phyloP scores from a whole-genome alignment of 306 rosid species.

The Trifolium subterraneum region DNA sequence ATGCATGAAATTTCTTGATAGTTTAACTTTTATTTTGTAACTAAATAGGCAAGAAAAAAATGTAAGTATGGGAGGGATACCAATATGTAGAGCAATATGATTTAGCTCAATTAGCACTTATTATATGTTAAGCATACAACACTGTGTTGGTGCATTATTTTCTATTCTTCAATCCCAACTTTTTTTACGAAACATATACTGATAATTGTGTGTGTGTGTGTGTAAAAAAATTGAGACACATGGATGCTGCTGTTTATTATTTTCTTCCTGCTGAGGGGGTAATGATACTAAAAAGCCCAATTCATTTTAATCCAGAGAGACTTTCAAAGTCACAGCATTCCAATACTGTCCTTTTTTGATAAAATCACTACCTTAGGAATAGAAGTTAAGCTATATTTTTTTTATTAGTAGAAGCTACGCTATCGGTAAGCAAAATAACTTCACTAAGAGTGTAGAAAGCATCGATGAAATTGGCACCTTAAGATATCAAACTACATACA shows the following conservation, averaged over 20 bases:
- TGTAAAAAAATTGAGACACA: background rate
- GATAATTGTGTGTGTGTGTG: too few species aligned
- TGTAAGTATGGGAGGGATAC: background rate
- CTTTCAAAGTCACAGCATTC: background rate
- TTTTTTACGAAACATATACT: background rate
- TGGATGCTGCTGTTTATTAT: background rate
- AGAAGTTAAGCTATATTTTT: background rate
- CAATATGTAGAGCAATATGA: conserved; percentile 1
- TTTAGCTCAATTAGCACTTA: background rate
- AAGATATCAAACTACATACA: background rate
- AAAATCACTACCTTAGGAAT: background rate
- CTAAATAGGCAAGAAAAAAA: background rate
- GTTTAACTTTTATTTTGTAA: conserved; percentile 12
- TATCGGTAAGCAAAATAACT: background rate
- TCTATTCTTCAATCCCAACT: background rate
- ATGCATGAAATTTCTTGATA: background rate
- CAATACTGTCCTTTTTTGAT: background rate
- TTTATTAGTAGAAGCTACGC: background rate
- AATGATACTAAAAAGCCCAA: background rate
- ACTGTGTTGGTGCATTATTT: background rate
- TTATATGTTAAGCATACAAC: background rate
- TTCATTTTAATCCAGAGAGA: background rate
- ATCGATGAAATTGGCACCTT: background rate
- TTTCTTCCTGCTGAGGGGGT: background rate
- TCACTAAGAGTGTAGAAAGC: background rate